A percentile compares a stretch with the other conserved stretches of the same genome.
Conservation (phyloP, 2,329 filamentous ascomycete species). For the Emydomyces testavorans region DNA sequence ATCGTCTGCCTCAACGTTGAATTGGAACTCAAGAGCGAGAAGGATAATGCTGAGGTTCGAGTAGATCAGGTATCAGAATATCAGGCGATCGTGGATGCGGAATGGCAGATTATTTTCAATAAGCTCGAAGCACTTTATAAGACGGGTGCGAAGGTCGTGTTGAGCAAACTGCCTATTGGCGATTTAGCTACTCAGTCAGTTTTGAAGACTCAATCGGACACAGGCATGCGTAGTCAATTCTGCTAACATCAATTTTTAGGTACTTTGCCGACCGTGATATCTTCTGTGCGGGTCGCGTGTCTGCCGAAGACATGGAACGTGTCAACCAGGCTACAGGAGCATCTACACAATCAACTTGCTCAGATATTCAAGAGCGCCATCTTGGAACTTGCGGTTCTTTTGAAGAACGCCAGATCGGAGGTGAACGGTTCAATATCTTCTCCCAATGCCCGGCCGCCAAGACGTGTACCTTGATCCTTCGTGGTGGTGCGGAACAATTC, state of each 20-base stretch:
- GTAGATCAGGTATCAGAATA: conserved; percentile 98
- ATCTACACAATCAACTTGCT: conserved; percentile 88
- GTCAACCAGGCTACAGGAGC: conserved; percentile 91
- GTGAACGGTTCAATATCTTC: conserved; percentile 97
- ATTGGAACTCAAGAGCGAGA: conserved; percentile 95
- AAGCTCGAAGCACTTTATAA: conserved; percentile 92
- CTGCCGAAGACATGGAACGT: conserved; percentile 85
- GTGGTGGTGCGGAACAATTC: conserved; percentile 95
- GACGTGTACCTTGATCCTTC: conserved; percentile 90
- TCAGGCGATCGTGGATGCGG: conserved; percentile 96
- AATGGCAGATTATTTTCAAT: conserved; percentile 99
- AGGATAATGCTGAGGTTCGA: conserved; percentile 96
- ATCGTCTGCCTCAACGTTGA: conserved; percentile 97
- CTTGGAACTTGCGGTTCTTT: conserved; percentile 83
- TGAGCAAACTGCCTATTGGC: conserved; percentile 93
- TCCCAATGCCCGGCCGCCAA: conserved; percentile 90
- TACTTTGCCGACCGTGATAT: conserved; percentile 96
- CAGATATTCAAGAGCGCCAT: conserved; percentile 79
- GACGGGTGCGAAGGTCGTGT: conserved; percentile 91
- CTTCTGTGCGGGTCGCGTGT: conserved; percentile 92
- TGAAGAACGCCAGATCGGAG: conserved; percentile 93
- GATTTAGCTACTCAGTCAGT: conserved; percentile 81
- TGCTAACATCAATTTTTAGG: conserved; percentile 22
- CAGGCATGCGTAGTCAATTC: neutral
- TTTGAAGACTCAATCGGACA: neutral